A percentile compares a stretch with the other conserved stretches of the same genome.
phyloP scores from a whole-genome alignment of 2,329 filamentous ascomycete genomes.

The Akanthomyces dipterigenus region DNA sequence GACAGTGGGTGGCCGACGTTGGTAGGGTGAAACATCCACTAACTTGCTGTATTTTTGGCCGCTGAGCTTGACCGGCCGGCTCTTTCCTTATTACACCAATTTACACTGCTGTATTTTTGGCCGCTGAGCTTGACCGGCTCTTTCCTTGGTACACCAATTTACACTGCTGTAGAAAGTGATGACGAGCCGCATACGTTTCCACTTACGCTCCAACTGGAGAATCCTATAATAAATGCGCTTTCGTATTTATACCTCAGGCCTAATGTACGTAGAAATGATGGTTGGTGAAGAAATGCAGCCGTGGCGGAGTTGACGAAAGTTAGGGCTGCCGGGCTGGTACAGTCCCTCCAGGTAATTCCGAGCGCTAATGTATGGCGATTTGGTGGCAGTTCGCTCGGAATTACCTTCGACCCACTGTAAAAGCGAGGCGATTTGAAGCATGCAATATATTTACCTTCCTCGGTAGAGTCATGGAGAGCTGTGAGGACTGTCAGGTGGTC shows the following conservation, averaged over 20 bases:
- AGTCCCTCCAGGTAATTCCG: too few relatives aligned
- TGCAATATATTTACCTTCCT: not conserved
- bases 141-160: not conserved
- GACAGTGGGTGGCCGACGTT: too few relatives aligned
- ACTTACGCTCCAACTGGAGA: not conserved
- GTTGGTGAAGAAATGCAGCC: not conserved
- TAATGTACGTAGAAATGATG: not conserved
- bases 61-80: too few relatives aligned
- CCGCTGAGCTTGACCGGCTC: conserved; percentile 1
- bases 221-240: not conserved
- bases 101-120: too few relatives aligned
- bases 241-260: not conserved
- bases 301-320: not conserved
- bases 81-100: too few relatives aligned
- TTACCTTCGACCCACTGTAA: too few relatives aligned
- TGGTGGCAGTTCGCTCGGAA: too few relatives aligned
- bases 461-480: too few relatives aligned
- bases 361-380: too few relatives aligned
- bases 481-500: not conserved
- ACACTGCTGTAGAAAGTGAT: not conserved
- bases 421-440: not conserved
- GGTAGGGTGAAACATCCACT: too few relatives aligned
- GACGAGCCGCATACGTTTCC: not conserved
- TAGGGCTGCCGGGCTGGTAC: not conserved
- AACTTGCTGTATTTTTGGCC: too few relatives aligned